Evolutionary conservation across 2,329 filamentous ascomycete species (phyloP).

Genomic region (Talaromyces amestolkiae): DNA sequence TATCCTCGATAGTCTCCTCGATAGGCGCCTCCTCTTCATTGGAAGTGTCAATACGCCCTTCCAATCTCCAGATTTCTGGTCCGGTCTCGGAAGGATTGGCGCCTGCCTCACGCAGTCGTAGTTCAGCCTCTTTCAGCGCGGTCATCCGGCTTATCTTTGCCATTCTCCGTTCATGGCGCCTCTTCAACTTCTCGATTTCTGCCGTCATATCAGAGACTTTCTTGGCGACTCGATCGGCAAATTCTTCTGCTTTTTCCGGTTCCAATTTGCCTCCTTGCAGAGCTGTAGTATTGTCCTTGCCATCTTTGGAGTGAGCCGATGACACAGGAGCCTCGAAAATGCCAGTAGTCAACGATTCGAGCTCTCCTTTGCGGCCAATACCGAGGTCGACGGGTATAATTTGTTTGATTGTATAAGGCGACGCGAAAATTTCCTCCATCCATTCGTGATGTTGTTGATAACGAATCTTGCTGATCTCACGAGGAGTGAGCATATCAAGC

Average conservation of each 20-base stretch:
- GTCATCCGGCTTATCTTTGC: conserved; percentile 70
- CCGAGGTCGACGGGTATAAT: conserved; percentile 86
- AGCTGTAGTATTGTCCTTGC: conserved; percentile 31
- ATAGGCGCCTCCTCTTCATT: conserved; percentile 35
- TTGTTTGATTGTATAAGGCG: conserved; percentile 79
- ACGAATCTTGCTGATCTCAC: conserved; percentile 80
- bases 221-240: conserved; percentile 72
- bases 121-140: conserved; percentile 69
- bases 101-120: conserved; percentile 66
- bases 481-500: conserved; percentile 83
- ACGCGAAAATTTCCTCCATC: conserved; percentile 97
- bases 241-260: conserved; percentile 74
- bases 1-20: conserved; percentile 29
- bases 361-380: conserved; percentile 77
- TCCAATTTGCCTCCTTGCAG: conserved; percentile 62
- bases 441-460: conserved; percentile 97
- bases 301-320: conserved; percentile 27
- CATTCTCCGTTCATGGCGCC: conserved; percentile 72
- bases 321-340: conserved; percentile 67
- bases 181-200: conserved; percentile 82
- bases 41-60: conserved; percentile 47
- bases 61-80: conserved; percentile 62
- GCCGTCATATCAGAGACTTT: conserved; percentile 70
- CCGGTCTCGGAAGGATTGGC: conserved; percentile 56
- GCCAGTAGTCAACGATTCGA: conserved; percentile 76